Percentiles rank a stretch among this genome's conserved stretches.
Evolutionary conservation across 441 rosid genomes (phyloP).

Genomic region (Bocquillonia castaneifolia): DNA sequence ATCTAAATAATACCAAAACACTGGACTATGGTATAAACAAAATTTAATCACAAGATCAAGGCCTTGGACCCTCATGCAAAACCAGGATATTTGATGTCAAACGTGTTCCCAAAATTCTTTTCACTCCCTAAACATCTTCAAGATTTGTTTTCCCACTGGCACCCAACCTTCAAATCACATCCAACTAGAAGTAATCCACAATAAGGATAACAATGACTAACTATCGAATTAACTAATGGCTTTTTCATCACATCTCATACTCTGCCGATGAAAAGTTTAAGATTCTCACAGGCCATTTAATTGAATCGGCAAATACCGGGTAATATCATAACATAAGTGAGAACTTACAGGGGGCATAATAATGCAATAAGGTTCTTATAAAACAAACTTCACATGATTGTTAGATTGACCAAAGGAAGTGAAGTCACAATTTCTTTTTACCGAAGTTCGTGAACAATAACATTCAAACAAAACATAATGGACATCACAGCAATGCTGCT

Average conservation of each 20-base stretch:
- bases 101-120: too few relatives aligned
- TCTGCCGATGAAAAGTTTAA: too few relatives aligned
- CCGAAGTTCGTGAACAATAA: constrained; percentile 15
- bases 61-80: too few relatives aligned
- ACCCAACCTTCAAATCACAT: background rate
- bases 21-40: too few relatives aligned
- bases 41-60: too few relatives aligned
- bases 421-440: background rate
- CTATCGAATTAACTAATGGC: too few relatives aligned
- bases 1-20: background rate
- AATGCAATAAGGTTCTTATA: constrained; percentile 5
- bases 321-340: background rate
- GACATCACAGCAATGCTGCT: constrained; percentile 17
- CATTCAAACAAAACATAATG: constrained; percentile 16
- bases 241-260: background rate
- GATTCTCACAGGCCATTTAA: background rate
- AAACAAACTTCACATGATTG: constrained; percentile 15
- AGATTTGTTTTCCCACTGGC: background rate
- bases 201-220: too few relatives aligned
- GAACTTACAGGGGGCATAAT: too few relatives aligned
- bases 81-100: background rate
- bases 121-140: background rate
- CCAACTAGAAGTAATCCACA: background rate
- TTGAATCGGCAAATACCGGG: background rate
- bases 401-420: constrained; percentile 6